Evolutionary conservation across 1,139 yeast genomes (phyloP), one percentile per base, ranked within the genome.

Genomic region (Arxiozyma slooffiae): DNA sequence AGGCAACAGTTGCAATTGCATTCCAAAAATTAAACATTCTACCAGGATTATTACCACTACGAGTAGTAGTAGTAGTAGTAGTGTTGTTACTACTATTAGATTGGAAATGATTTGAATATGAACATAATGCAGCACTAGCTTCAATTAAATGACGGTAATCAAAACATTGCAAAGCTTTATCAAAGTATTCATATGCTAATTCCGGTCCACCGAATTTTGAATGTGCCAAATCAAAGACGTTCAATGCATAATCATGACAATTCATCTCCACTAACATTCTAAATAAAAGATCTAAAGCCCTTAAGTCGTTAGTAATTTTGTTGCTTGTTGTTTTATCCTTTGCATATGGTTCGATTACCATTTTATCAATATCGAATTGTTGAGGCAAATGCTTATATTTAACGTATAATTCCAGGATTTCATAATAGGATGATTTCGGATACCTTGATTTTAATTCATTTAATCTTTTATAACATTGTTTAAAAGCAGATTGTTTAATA

Each of bases 161-260:
- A n/a, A 51, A 46, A 51, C 58, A 63, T 6, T 53, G 53, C 14
- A 64, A 42, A 3, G 67, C 53, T 47, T 58, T 58, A 17, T 51
- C 53, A 53, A 63, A 65, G 64, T 66, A 63, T 38, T 54, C 46
- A 41, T 58, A 57, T 5, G 64, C 60, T 14, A 60, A 51, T 34
- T 61, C 62, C 40, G 55, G 56, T 30, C 57, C 57, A 34, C 62
- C 60, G 37, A 60, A 63, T 44, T 61, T 63, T 42, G 56, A 52
- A 52, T 60, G 59, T 7, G 66, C 65, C 14, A 45, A 50, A 39
- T 62, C 67, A 47, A 59, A 61, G 1, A 60, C 56, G 30, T 55
- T 53, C 22, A 63, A 47, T 16, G 66, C 62, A 38, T 58, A 60
- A 4, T 57, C 60, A 38, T 54, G 60, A 24, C 47, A 57, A 3